phyloP scores from a whole-genome alignment of 2,329 filamentous ascomycete species.

The Penicillium sp. region DNA sequence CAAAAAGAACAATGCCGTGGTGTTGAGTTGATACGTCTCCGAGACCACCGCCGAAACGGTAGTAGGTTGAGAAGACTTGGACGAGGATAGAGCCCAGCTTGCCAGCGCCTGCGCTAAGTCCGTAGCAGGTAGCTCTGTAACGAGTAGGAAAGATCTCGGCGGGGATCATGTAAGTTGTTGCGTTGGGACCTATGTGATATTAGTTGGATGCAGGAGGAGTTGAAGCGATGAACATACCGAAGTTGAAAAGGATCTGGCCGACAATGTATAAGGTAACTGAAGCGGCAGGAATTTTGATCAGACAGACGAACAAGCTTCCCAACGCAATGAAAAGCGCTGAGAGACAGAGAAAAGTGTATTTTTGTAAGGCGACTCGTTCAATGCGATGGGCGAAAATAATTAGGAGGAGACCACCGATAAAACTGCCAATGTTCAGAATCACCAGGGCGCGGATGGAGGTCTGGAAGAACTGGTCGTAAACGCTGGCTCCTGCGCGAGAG shows the following conservation, averaged over 20 bases:
- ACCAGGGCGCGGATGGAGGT: conserved; percentile 42
- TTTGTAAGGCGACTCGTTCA: conserved; percentile 46
- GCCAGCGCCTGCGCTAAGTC: conserved; percentile 54
- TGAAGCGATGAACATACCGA: conserved; percentile 34
- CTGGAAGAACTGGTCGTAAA: conserved; percentile 41
- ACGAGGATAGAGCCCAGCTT: conserved; percentile 53
- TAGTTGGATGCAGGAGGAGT: background rate
- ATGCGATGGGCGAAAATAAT: conserved; percentile 42
- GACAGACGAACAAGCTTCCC: conserved; percentile 43
- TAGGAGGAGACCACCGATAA: conserved; percentile 43
- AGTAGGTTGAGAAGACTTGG: conserved; percentile 42
- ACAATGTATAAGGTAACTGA: conserved; percentile 46
- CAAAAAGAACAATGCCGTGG: conserved; percentile 42
- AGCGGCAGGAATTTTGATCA: conserved; percentile 35
- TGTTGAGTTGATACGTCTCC: conserved; percentile 34
- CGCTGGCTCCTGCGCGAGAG: conserved; percentile 40
- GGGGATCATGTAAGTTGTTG: conserved; percentile 50
- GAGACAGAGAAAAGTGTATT: conserved; percentile 45
- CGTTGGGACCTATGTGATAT: conserved; percentile 34
- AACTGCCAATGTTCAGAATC: conserved; percentile 44
- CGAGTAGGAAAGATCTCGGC: conserved; percentile 58
- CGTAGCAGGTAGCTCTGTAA: conserved; percentile 55
- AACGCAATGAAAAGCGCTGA: conserved; percentile 45
- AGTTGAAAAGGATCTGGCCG: conserved; percentile 50
- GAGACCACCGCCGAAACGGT: conserved; percentile 37